Conservation (phyloP, 225 moss, liverwort and hornwort species). For the Sphagnum tenellum region DNA sequence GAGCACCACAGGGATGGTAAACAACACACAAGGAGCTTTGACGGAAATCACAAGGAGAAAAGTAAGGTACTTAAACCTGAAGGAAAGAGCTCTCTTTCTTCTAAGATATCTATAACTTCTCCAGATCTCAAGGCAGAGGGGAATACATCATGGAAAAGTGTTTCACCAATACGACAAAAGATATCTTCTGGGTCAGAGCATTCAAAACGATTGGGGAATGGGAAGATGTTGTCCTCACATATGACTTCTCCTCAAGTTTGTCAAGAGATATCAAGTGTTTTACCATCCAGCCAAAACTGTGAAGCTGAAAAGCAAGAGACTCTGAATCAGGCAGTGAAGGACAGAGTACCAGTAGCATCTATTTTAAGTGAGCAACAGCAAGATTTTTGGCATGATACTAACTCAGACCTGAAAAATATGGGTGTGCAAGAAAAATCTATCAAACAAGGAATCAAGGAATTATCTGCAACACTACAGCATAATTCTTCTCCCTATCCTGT, state of each 20-base stretch:
- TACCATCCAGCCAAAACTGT: neutral
- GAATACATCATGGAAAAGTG: too few relatives aligned
- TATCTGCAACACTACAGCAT: conserved; percentile 2
- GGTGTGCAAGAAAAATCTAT: neutral
- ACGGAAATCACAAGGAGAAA: conserved; percentile 1
- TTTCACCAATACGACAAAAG: neutral
- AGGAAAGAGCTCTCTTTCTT: too few relatives aligned
- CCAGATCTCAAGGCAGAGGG: too few relatives aligned
- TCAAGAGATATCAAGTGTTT: conserved; percentile 6
- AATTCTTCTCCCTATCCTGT: conserved; percentile 1
- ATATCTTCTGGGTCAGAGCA: conserved; percentile 1
- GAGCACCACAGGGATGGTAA: conserved; percentile 3
- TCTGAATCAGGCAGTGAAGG: neutral
- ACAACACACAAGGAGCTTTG: neutral
- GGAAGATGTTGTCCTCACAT: conserved; percentile 1
- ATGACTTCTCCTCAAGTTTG: neutral
- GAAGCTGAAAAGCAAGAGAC: neutral
- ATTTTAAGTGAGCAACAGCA: conserved; percentile 2
- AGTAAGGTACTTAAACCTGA: neutral
- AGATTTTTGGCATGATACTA: neutral
- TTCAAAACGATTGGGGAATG: conserved; percentile 6
- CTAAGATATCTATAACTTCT: too few relatives aligned
- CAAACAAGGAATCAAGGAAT: conserved; percentile 8
- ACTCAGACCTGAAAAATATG: neutral
- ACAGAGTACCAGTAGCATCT: neutral